Conservation (phyloP, 225 moss, liverwort and hornwort species). For the Asterella californica region DNA sequence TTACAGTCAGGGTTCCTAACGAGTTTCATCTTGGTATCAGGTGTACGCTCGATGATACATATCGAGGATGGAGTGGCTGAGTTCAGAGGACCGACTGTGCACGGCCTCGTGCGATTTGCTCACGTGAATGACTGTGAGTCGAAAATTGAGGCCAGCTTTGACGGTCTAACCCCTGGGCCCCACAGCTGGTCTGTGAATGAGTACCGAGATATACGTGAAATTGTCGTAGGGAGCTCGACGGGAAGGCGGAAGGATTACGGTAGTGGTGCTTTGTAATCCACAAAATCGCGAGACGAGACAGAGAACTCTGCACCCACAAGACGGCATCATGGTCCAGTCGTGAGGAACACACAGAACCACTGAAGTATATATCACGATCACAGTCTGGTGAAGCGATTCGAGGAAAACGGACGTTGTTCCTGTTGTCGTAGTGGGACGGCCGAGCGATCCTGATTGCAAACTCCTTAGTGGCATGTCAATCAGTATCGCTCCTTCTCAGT, state of each 20-base stretch:
- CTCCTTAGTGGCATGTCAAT: too few species aligned
- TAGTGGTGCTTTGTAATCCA: too few species aligned
- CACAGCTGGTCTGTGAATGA: slow-evolving; percentile 66
- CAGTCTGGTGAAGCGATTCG: too few species aligned
- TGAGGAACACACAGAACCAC: background rate
- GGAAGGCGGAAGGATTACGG: too few species aligned
- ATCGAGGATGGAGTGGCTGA: slow-evolving; percentile 52
- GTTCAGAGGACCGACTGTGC: slow-evolving; percentile 60
- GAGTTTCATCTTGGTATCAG: background rate
- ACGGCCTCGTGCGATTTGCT: slow-evolving; percentile 61
- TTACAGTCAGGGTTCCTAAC: background rate
- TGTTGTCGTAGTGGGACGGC: background rate
- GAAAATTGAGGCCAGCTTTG: slow-evolving; percentile 54
- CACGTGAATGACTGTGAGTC: slow-evolving; percentile 40
- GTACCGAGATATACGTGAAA: slow-evolving; percentile 52
- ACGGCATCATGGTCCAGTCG: background rate
- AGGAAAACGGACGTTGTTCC: background rate
- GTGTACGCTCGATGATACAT: background rate
- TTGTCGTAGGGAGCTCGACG: too few species aligned
- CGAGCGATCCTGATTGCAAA: background rate
- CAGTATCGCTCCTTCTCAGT: too few species aligned
- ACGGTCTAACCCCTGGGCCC: slow-evolving; percentile 50
- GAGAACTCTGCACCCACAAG: background rate
- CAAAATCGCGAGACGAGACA: background rate
- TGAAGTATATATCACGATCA: background rate